Percentiles rank a stretch among this genome's conserved stretches.
phyloP scores from a whole-genome alignment of 2,329 filamentous ascomycete genomes.

The Fusarium sp. region DNA sequence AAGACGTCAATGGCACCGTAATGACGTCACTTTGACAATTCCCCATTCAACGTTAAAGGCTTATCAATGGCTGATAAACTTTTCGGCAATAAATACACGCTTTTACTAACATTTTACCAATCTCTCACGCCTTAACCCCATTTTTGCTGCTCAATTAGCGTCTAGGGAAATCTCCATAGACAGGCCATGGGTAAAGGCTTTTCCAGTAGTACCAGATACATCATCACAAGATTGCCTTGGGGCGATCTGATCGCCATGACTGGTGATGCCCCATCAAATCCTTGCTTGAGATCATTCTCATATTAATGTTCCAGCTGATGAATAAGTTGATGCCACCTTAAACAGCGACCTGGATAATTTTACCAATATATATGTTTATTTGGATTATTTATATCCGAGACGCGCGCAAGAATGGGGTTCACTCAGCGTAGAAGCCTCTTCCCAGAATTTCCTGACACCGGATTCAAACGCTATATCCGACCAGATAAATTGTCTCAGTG shows the following conservation, averaged over 20 bases:
- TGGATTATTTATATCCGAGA: neutral
- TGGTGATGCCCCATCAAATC: too few relatives aligned
- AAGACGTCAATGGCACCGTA: conserved; percentile 17
- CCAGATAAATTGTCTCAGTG: conserved; percentile 10
- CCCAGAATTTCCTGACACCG: too few relatives aligned
- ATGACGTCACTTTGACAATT: conserved; percentile 14
- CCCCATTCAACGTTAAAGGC: neutral
- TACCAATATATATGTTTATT: neutral
- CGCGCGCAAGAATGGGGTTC: neutral
- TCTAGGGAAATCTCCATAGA: too few relatives aligned
- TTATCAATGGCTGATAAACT: neutral
- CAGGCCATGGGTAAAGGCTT: neutral
- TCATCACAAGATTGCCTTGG: too few relatives aligned
- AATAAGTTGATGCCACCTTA: too few relatives aligned
- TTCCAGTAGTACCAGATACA: neutral
- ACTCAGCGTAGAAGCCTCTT: neutral
- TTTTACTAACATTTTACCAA: neutral
- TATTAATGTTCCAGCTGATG: too few relatives aligned
- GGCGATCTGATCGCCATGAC: too few relatives aligned
- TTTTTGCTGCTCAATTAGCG: neutral
- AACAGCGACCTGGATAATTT: too few relatives aligned
- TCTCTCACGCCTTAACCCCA: neutral
- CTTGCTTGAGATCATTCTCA: too few relatives aligned
- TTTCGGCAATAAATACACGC: fast-evolving
- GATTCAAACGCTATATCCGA: conserved; percentile 3